These are phyloP conservation scores for Penicillium fuscoglaucum DNA, from an alignment of 2,329 filamentous ascomycete genomes.

Conservation along the genomic window DNA sequence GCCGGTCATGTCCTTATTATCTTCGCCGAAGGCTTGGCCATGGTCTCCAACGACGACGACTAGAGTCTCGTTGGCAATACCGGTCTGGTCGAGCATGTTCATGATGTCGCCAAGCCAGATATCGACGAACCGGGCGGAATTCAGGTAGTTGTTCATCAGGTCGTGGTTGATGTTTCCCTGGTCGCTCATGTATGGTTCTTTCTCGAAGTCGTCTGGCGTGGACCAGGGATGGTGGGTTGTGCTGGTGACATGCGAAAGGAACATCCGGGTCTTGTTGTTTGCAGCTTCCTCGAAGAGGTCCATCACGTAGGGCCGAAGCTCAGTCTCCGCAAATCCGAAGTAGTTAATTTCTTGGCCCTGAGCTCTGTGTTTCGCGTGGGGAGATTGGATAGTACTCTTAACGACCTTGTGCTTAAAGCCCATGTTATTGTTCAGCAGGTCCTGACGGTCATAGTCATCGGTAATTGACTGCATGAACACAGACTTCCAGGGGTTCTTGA, in stretches of 20 bases:
- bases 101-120: conserved; percentile 48
- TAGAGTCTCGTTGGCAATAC: conserved; percentile 48
- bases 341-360: conserved; percentile 45
- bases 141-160: conserved; percentile 47
- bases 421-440: conserved; percentile 36
- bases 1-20: conserved; percentile 40
- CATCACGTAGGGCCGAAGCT: conserved; percentile 40
- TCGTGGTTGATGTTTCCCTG: conserved; percentile 31
- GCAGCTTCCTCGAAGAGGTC: conserved; percentile 33
- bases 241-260: conserved; percentile 38
- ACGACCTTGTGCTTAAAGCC: conserved; percentile 36
- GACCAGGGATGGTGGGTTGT: conserved; percentile 48
- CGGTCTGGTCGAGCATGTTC: conserved; percentile 45
- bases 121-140: conserved; percentile 48
- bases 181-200: conserved; percentile 29
- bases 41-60: conserved; percentile 51
- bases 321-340: conserved; percentile 46
- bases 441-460: conserved; percentile 42
- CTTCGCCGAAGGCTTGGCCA: conserved; percentile 48
- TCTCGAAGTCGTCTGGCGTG: conserved; percentile 35
- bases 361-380: conserved; percentile 34
- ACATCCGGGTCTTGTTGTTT: conserved; percentile 34
- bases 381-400: conserved; percentile 30
- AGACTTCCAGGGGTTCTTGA: conserved; percentile 34
- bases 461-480: conserved; percentile 44